Conservation (phyloP, 1,284 basidiomycete genomes). For the Butyriboletus appendiculatus region DNA sequence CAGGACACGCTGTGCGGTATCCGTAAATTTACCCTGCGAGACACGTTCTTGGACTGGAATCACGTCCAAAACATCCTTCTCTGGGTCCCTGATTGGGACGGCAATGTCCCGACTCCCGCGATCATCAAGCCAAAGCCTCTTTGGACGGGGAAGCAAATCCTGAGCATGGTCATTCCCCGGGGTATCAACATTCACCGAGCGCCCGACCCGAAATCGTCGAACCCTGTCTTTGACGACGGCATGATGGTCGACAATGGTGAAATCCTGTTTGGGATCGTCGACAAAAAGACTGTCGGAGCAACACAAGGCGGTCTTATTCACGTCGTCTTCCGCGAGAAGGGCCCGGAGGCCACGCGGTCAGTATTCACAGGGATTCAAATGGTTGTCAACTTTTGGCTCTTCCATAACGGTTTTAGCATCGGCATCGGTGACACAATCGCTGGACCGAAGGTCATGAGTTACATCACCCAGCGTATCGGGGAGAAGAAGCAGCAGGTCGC, state of each 20-base stretch:
- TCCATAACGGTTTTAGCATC: conserved; percentile 99
- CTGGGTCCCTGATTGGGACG: conserved; percentile 99
- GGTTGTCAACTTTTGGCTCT: conserved; percentile 98
- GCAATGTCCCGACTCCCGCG: conserved; percentile 87
- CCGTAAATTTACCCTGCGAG: conserved; percentile 95
- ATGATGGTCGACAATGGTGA: conserved; percentile 98
- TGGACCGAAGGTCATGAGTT: conserved; percentile 84
- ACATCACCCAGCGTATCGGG: conserved; percentile 84
- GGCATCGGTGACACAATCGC: conserved; percentile 99
- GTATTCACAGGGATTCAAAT: conserved; percentile 95
- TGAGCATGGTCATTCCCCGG: conserved; percentile 91
- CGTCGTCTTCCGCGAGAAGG: conserved; percentile 97
- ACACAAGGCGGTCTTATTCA: conserved; percentile 95
- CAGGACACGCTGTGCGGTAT: conserved; percentile 99
- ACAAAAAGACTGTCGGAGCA: conserved; percentile 98
- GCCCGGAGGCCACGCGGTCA: conserved; percentile 89
- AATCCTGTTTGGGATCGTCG: conserved; percentile 92
- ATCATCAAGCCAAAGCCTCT: conserved; percentile 97
- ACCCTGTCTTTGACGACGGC: conserved; percentile 89
- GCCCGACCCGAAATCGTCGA: conserved; percentile 78
- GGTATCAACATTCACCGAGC: conserved; percentile 93
- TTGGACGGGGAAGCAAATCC: conserved; percentile 98
- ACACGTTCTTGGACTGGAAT: conserved; percentile 92
- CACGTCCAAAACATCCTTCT: conserved; percentile 96
- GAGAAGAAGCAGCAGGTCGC: conserved; percentile 79